Evolutionary conservation across 1,284 basidiomycete species (phyloP), one percentile per base, ranked within the genome.

Genomic region (Amylostereum chailletii): DNA sequence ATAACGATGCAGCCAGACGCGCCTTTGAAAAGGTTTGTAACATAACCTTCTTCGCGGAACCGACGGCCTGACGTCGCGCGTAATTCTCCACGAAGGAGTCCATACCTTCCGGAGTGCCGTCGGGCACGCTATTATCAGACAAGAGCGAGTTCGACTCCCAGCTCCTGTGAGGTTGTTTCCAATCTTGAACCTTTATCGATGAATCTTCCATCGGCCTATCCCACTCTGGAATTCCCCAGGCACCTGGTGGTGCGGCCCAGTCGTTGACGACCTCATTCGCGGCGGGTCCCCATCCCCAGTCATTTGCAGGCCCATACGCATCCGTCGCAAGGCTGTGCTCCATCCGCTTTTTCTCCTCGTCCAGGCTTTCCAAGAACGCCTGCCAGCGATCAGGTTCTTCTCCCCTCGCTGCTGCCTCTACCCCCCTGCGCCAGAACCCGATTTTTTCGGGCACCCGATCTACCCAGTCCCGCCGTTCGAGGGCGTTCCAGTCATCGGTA

Each of bases 11-110:
- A 27, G 42, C 41, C 6, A 30, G 31, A 62, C 71, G 34, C 51
- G 78, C 81, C 62, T 76, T 65, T 45, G 67, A 76, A 55, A 82
- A 82, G 8, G 52, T 29, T 51, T 77, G 69, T 73, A 83, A 74
- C 46, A 65, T 54, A 49, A 58, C 59, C 46, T 65, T 72, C 27
- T 70, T 67, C 37, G 66, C 63, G 10, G 65, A 63, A 53, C 68
- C 64, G 6, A 62, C 71, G 4, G 65, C 64, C 49, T 69, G 62
- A 50, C 68, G 66, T 9, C 60, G 63, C 2, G 77, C 76, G 42
- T 77, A 62, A 29, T 65, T 60, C 46, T 82, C 78, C 11, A 77
- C 76, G 53, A 81, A 78, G 2, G 65, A 55, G 47, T 54, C 53
- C 9, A 50, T 11, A 5, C 59, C 57, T 10, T 45, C 40, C 9